phyloP scores from a whole-genome alignment of 192 early-diverging fungal genomes.

The Umbelopsis sp. region DNA sequence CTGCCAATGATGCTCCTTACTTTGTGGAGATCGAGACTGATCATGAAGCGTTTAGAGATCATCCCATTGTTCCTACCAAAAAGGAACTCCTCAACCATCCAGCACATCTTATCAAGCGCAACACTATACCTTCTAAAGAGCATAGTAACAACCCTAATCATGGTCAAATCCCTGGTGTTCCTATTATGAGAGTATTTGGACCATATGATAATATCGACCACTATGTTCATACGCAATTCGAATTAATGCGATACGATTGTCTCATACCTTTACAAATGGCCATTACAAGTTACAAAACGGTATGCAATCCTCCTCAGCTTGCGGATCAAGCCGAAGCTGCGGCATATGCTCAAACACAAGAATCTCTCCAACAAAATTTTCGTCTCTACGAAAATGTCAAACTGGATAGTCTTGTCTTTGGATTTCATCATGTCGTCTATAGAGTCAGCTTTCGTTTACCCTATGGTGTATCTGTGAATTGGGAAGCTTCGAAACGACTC shows the following conservation, averaged over 20 bases:
- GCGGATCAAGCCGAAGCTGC: conserved; percentile 3
- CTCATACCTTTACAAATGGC: conserved; percentile 50
- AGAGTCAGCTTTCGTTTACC: conserved; percentile 48
- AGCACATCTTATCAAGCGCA: background rate
- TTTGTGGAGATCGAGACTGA: conserved; percentile 20
- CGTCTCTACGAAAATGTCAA: conserved; percentile 37
- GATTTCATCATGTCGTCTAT: conserved; percentile 41
- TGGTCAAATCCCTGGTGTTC: conserved; percentile 40
- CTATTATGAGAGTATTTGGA: conserved; percentile 42
- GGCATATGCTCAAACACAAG: background rate
- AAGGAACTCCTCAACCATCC: conserved; percentile 26
- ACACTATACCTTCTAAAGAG: background rate
- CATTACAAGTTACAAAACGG: conserved; percentile 32
- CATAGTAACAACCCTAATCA: background rate
- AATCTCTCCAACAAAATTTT: background rate
- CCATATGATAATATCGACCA: conserved; percentile 48
- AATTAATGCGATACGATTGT: conserved; percentile 55
- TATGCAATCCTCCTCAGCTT: conserved; percentile 22
- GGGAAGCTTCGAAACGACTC: conserved; percentile 53
- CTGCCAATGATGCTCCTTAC: conserved; percentile 12
- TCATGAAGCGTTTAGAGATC: conserved; percentile 22
- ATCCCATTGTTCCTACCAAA: conserved; percentile 19
- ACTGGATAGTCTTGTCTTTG: conserved; percentile 47
- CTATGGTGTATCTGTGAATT: conserved; percentile 45
- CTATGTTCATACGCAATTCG: conserved; percentile 55